Base-by-base conservation (phyloP, 495 filamentous ascomycete genomes). In the Cercophora samala region DNA sequence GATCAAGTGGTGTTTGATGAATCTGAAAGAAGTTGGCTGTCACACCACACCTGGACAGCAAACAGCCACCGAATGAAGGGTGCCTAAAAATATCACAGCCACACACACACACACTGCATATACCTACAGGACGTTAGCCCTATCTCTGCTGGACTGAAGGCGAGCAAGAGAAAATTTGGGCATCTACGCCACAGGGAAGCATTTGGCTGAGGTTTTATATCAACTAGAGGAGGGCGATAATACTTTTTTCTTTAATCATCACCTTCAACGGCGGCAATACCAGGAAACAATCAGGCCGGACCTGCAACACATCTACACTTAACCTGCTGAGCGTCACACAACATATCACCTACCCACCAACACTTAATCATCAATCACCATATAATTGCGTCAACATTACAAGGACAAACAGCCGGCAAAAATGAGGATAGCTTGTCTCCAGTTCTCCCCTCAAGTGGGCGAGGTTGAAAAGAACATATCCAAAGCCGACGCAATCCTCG, bases 381-480 rank as follows among this genome's bases (percentile, higher is more conserved):
- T 46, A 13, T 46, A 46, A 46, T 46, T 46, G 9, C 37, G 11
- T 9, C 15, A 2, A 13, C 37, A 46, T 11, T 13, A 46, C 15
- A 23, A n/a, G 3, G 18, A 56, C n/a, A 56, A 23, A 23, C n/a
- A 56, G 4, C 0, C n/a, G 22, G 53, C 9, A 56, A 56, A n/a
- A 56, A 94, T 94, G 92, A 87, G 84, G 70, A 91, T 96, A 64
- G 92, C 86, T 2, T 91, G 87, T 60, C 82, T 97, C n/a, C 92
- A 96, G 75, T 91, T 93, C 73, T 82, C 85, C 56, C 88, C 92
- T 5, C 77, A 85, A 68, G 78, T 97, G 29, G 92, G 91, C 58
- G 87, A 92, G 72, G 81, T 94, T 13, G 80, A 90, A 62, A 85
- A 90, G 58, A 97, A 96, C 72, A 85, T 96, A 32, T 83, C 83